These are phyloP conservation scores for Ogataea methanolica DNA, from an alignment of 805 yeast species.

Conservation along the genomic window DNA sequence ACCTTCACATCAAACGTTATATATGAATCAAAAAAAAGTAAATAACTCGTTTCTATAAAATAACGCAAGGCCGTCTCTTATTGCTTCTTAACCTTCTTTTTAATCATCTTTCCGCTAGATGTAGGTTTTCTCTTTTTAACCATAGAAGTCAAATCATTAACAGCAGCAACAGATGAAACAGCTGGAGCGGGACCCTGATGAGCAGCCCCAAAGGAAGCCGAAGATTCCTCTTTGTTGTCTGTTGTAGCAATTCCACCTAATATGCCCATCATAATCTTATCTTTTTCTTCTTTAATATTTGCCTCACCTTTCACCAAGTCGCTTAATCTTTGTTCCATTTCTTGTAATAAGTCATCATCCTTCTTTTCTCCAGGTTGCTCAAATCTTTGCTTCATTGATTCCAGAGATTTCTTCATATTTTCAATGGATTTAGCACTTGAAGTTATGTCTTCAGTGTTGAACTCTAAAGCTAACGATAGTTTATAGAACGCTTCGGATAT, in stretches of 20 bases:
- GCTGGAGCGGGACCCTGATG: constrained; percentile 3
- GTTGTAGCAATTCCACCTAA: constrained; percentile 40
- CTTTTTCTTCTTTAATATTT: constrained; percentile 45
- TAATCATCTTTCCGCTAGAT: constrained; percentile 10
- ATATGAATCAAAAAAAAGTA: background rate
- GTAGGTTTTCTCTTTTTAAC: constrained; percentile 46
- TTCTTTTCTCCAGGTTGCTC: constrained; percentile 34
- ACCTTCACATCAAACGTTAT: too few relatives aligned
- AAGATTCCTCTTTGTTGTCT: constrained; percentile 19
- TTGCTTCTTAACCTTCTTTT: constrained; percentile 12
- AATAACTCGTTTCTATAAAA: background rate
- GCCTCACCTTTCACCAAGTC: constrained; percentile 52
- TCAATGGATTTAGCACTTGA: constrained; percentile 50
- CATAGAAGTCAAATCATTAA: constrained; percentile 60
- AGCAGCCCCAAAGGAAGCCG: constrained; percentile 5
- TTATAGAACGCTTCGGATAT: constrained; percentile 80
- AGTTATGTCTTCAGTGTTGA: constrained; percentile 49
- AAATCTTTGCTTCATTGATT: constrained; percentile 39
- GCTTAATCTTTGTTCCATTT: constrained; percentile 49
- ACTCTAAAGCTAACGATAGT: constrained; percentile 73
- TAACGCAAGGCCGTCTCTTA: background rate
- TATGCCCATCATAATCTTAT: constrained; percentile 51
- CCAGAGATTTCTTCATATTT: constrained; percentile 36
- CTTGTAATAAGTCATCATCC: constrained; percentile 45
- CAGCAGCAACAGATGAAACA: constrained; percentile 23